A percentile compares a stretch with the other conserved stretches of the same genome.
Evolutionary conservation across 163 green algal species (phyloP).

Genomic region (Chlamydomonas reinhardtii): DNA sequence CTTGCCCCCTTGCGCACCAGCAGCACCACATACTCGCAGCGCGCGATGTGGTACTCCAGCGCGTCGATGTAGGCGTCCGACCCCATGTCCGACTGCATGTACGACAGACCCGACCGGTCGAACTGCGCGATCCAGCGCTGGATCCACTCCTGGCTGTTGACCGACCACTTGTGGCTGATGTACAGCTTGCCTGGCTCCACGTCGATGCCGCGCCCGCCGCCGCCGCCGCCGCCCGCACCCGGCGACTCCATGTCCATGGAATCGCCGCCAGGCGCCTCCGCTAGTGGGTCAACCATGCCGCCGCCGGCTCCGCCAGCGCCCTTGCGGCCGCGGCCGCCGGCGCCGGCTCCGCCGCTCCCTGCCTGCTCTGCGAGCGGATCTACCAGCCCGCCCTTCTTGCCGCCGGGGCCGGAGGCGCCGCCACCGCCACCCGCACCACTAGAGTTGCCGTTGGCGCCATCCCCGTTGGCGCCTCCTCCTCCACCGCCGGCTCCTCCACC

Average conservation of each 20-base stretch:
- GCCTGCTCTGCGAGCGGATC: background rate
- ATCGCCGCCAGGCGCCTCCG: background rate
- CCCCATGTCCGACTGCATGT: conserved; percentile 15
- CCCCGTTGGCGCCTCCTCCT: background rate
- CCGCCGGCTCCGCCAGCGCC: background rate
- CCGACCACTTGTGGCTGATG: conserved; percentile 26
- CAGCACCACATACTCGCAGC: conserved; percentile 6
- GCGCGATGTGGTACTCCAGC: conserved; percentile 13
- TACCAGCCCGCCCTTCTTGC: background rate
- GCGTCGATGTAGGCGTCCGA: conserved; percentile 1
- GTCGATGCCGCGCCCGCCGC: background rate
- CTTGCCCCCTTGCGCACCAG: background rate
- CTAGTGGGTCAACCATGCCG: background rate
- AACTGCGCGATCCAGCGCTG: background rate
- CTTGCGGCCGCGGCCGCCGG: too few relatives aligned
- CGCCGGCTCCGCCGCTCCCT: too few relatives aligned
- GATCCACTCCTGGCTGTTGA: conserved; percentile 16
- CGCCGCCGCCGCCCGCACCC: background rate
- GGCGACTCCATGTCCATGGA: too few relatives aligned
- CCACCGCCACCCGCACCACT: background rate
- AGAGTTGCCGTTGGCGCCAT: background rate
- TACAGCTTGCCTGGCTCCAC: conserved; percentile 1
- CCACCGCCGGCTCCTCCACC: background rate
- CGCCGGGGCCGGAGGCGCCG: background rate
- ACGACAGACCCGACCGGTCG: background rate